phyloP scores from a whole-genome alignment of 129 eudicot species.

The Mikania micrantha region DNA sequence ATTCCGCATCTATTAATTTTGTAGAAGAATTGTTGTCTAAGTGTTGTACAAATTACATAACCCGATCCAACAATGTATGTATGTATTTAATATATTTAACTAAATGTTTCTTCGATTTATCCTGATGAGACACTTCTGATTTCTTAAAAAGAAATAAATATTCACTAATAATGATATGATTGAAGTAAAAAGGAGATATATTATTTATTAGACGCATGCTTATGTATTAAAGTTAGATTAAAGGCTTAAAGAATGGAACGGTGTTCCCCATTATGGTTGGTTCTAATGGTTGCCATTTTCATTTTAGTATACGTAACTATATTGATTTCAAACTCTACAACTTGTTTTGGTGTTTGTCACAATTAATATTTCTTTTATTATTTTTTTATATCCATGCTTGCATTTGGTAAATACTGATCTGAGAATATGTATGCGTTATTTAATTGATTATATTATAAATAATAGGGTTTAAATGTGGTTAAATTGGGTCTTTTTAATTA shows the following conservation, averaged over 20 bases:
- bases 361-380: not conserved
- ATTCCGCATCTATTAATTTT: too few species aligned
- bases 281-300: slow-evolving; percentile 20
- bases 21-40: too few species aligned
- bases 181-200: not conserved
- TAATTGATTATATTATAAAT: not conserved
- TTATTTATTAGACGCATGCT: slow-evolving; percentile 29
- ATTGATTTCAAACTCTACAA: slow-evolving; percentile 34
- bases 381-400: not conserved
- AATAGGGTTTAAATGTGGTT: too few species aligned
- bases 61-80: too few species aligned
- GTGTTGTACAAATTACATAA: too few species aligned
- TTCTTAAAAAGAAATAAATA: not conserved
- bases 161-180: not conserved
- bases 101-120: too few species aligned
- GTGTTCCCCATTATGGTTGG: slow-evolving; percentile 35
- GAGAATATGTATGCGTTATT: not conserved
- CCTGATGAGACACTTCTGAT: not conserved
- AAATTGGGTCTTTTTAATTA: too few species aligned
- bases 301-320: slow-evolving; percentile 26
- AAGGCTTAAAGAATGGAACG: slow-evolving; percentile 24
- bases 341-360: not conserved
- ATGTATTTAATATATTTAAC: too few species aligned
- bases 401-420: not conserved
- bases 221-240: slow-evolving; percentile 16